phyloP scores from a whole-genome alignment of 2,329 filamentous ascomycete species.

The Cladosporium sp. region DNA sequence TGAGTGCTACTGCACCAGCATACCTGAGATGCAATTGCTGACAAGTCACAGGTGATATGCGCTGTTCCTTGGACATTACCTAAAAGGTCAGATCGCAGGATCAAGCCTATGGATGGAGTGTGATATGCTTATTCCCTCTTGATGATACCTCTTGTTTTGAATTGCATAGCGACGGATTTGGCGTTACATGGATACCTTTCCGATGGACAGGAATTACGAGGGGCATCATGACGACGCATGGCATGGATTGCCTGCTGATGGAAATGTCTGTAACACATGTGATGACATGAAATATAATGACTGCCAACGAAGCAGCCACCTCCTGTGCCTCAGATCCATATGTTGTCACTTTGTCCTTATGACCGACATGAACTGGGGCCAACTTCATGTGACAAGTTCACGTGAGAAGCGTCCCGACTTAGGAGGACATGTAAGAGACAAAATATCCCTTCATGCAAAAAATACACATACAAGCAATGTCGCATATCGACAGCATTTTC shows the following conservation, averaged over 20 bases:
- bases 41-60: constrained; percentile 44
- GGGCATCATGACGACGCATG: not conserved
- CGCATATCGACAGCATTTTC: not conserved
- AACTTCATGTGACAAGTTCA: not conserved
- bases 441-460: constrained; percentile 11
- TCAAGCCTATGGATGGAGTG: constrained; percentile 26
- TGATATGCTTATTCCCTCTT: not conserved
- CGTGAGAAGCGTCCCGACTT: not conserved
- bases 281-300: constrained; percentile 2
- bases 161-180: constrained; percentile 25
- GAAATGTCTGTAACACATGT: not conserved
- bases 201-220: not conserved
- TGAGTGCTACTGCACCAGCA: constrained; percentile 48
- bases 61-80: constrained; percentile 53
- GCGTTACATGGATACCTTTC: not conserved
- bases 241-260: constrained; percentile 3
- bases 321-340: not conserved
- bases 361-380: not conserved
- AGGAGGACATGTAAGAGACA: not conserved
- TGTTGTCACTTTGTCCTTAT: not conserved
- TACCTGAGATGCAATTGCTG: not conserved
- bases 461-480: constrained; percentile 15
- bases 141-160: constrained; percentile 17
- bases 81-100: constrained; percentile 39
- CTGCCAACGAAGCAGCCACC: not conserved